Percentiles rank a stretch among this genome's conserved stretches.
These are phyloP conservation scores for Cryptosporidium tyzzeri DNA, from an alignment of 169 alveolate genomes.

Conservation along the genomic window DNA sequence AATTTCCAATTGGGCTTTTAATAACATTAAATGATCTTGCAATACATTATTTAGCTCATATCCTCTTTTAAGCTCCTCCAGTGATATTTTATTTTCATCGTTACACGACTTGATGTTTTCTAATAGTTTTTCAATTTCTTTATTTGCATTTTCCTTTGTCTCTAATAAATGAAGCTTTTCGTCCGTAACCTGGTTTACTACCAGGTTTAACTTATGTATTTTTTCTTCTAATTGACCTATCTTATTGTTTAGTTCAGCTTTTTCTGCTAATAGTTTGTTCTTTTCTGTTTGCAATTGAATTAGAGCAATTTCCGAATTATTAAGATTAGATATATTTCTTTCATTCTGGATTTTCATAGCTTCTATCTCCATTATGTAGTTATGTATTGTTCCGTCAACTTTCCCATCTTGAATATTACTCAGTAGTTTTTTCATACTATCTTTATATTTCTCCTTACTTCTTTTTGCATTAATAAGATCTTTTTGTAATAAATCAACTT, in stretches of 20 bases:
- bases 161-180: conserved; percentile 60
- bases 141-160: conserved; percentile 13
- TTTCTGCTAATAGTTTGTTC: conserved; percentile 10
- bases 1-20: conserved; percentile 64
- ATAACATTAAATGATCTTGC: conserved; percentile 58
- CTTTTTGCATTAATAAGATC: conserved; percentile 37
- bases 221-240: conserved; percentile 43
- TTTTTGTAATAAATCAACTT: conserved; percentile 56
- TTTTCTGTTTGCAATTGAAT: conserved; percentile 68
- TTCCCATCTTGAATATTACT: conserved; percentile 57
- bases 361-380: conserved; percentile 42
- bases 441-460: conserved; percentile 58
- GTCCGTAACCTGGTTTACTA: conserved; percentile 64
- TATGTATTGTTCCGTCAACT: conserved; percentile 54
- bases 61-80: conserved; percentile 67
- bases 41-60: conserved; percentile 51
- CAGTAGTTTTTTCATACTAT: conserved; percentile 59
- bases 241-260: neutral
- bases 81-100: conserved; percentile 62
- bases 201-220: conserved; percentile 36
- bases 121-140: conserved; percentile 35
- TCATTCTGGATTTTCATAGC: conserved; percentile 61
- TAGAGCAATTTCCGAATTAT: conserved; percentile 31
- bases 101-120: conserved; percentile 56
- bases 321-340: conserved; percentile 26